Evolutionary conservation across 2,329 filamentous ascomycete species (phyloP).

Genomic region (Penicillium italicum): DNA sequence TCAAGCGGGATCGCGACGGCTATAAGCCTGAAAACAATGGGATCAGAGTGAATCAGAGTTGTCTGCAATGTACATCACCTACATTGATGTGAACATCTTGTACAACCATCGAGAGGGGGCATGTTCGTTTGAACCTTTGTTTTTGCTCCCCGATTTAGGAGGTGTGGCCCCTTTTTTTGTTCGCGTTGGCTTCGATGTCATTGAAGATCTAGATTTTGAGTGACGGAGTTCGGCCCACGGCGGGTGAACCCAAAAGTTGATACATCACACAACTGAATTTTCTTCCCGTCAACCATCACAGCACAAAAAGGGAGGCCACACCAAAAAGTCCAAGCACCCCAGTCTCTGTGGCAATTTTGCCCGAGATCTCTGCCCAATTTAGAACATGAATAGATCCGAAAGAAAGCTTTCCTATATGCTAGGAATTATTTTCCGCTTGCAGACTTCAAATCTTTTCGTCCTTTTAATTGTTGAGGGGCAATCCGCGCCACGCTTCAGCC

Average conservation of each 20-base stretch:
- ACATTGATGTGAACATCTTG: not conserved
- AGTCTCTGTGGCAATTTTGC: not conserved
- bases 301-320: not conserved
- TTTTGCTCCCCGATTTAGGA: not conserved
- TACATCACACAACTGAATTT: constrained; percentile 6
- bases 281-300: not conserved
- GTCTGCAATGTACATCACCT: constrained; percentile 13
- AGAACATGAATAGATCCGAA: not conserved
- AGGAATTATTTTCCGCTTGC: constrained; percentile 3
- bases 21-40: constrained; percentile 8
- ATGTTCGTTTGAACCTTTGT: not conserved
- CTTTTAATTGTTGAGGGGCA: not conserved
- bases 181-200: not conserved
- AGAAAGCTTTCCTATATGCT: not conserved
- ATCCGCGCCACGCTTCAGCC: constrained; percentile 5
- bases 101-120: not conserved
- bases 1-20: constrained; percentile 1
- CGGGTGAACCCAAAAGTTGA: not conserved
- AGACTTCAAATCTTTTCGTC: not conserved
- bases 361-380: not conserved
- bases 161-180: not conserved
- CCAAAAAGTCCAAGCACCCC: not conserved
- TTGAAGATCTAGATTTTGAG: not conserved
- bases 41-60: constrained; percentile 5
- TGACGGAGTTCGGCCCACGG: not conserved